A percentile compares a stretch with the other conserved stretches of the same genome.
Conservation (phyloP, 2,329 filamentous ascomycete species). For the Periconia digitata region DNA sequence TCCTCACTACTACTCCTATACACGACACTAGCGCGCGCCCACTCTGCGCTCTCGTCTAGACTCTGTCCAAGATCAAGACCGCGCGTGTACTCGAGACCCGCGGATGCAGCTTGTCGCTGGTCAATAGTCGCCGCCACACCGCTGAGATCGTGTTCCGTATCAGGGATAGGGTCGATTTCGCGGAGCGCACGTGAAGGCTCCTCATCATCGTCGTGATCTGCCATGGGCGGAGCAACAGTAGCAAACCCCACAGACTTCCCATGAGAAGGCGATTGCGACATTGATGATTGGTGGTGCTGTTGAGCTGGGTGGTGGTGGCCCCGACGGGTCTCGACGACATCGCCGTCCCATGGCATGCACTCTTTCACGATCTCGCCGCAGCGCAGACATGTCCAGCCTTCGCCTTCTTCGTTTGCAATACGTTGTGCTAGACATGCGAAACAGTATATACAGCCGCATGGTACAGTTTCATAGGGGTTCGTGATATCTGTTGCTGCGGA, state of each 20-base stretch:
- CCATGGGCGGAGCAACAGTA: constrained; percentile 21
- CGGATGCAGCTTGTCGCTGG: constrained; percentile 1
- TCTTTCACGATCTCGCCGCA: constrained; percentile 83
- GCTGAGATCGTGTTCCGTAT: constrained; percentile 22
- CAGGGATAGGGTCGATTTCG: constrained; percentile 38
- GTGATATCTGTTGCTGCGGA: constrained; percentile 91
- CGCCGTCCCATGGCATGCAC: constrained; percentile 89
- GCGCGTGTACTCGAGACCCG: constrained; percentile 21
- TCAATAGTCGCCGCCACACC: constrained; percentile 8
- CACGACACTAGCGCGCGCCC: constrained; percentile 36
- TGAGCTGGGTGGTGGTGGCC: constrained; percentile 4
- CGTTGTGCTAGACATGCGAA: constrained; percentile 92
- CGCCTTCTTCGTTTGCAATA: constrained; percentile 88
- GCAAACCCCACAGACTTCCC: constrained; percentile 32
- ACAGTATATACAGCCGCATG: constrained; percentile 92
- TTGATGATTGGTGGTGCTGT: constrained; percentile 10
- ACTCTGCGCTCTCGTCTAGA: constrained; percentile 39
- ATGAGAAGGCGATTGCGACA: background rate
- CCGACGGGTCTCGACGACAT: constrained; percentile 65
- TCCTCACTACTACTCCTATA: constrained; percentile 25
- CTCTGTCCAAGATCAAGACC: constrained; percentile 31
- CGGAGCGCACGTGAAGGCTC: constrained; percentile 18
- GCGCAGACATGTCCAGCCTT: constrained; percentile 88
- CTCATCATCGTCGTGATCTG: constrained; percentile 1
- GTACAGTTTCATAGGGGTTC: constrained; percentile 89